These are phyloP conservation scores for Geranium brycei DNA, from an alignment of 345 rosid species.

Conservation along the genomic window DNA sequence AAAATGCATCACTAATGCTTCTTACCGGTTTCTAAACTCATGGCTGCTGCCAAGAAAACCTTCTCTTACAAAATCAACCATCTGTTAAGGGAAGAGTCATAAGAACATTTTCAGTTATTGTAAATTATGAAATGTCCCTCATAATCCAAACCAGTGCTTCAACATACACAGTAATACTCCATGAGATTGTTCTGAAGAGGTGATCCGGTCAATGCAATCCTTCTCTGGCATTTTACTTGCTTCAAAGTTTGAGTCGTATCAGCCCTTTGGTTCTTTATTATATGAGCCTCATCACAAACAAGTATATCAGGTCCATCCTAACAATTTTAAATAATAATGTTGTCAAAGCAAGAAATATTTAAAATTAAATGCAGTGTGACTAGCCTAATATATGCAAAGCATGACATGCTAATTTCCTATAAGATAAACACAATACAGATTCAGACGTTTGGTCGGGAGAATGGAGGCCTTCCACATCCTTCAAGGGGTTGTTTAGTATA, in stretches of 20 bases:
- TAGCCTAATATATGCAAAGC: not conserved
- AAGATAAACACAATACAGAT: no score
- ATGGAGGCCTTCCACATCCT: not conserved
- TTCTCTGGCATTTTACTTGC: constrained; percentile 90
- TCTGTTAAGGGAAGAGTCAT: constrained; percentile 37
- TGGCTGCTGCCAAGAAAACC: constrained; percentile 99
- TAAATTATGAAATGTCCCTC: not conserved
- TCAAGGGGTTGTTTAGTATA: not conserved
- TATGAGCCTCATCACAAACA: constrained; percentile 98
- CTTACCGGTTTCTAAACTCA: constrained; percentile 90
- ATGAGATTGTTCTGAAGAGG: constrained; percentile 99
- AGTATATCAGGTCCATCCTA: constrained; percentile 99
- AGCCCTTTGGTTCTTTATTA: constrained; percentile 91
- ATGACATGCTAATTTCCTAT: not conserved
- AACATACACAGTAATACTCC: constrained; percentile 97
- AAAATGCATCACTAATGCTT: constrained; percentile 19
- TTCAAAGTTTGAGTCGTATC: constrained; percentile 96
- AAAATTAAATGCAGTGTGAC: not conserved
- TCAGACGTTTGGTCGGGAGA: not conserved
- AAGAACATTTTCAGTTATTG: not conserved
- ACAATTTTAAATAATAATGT: constrained; percentile 5
- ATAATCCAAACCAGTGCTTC: not conserved
- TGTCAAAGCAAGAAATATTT: not conserved
- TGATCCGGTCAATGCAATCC: constrained; percentile 98
- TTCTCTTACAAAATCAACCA: constrained; percentile 99